Evolutionary conservation across 345 rosid species (phyloP), one percentile per base, ranked within the genome.

Genomic region (Arabis hirsuta): DNA sequence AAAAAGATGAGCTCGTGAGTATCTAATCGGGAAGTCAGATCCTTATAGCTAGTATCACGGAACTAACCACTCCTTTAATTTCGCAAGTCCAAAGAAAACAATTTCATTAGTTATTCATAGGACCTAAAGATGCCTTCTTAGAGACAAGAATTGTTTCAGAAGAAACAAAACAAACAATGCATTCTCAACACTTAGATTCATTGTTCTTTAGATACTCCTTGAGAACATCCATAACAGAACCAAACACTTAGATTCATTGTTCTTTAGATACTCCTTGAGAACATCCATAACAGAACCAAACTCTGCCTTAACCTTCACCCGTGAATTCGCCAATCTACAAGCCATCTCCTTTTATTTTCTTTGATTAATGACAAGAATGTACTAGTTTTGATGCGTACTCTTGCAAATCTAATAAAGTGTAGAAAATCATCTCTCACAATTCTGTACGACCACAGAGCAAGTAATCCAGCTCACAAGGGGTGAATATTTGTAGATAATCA

Each of bases 401-500:
- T 22, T 22, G 24, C 24, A 22, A 22, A 22, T 22, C 24, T 22
- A 22, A 22, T 22, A 44, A 65, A 69, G 52, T 20, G 26, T 3
- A 32, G 27, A 52, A 51, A 48, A 29, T 74, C 82, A 92, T 97
- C 98, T 96, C 88, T 98, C 99, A 92, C 86, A 92, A 62, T 82
- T 96, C 99, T 77, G 97, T 83, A 44, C 91, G 98, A 43, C 99
- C 98, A 78, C 99, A 96, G 13, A 96, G 86, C 86, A 92, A 81
- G 78, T 96, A 84, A 73, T 96, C 99, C 85, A 92, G 73, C 68
- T 96, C 99, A 34, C 71, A 80, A 22, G 99, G 92, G 32, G 88
- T 81, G 82, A 96, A 96, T 81, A 96, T 87, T 96, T 92, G 98
- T 31, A 96, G 78, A 42, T 34, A 14, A 76, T 43, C 43, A 60